phyloP scores from a whole-genome alignment of 1,284 basidiomycete species.

The Macrocystidia cucumis region DNA sequence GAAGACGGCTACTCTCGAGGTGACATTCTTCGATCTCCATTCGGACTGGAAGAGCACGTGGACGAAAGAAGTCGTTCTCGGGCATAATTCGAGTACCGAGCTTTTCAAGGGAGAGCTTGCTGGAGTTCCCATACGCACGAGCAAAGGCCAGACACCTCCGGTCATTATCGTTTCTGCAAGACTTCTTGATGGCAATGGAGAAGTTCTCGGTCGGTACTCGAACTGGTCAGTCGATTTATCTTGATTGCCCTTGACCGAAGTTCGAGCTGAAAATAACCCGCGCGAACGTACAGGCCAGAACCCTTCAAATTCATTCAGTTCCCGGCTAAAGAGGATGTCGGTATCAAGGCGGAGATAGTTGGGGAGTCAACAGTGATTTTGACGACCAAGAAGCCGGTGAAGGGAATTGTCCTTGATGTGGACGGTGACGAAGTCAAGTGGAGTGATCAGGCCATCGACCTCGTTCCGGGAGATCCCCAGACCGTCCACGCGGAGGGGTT shows the following conservation, averaged over 20 bases:
- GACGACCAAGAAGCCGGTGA: slow-evolving; percentile 64
- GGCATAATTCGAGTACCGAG: slow-evolving; percentile 78
- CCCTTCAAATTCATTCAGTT: slow-evolving; percentile 88
- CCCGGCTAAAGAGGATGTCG: slow-evolving; percentile 52
- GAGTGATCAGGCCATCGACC: slow-evolving; percentile 84
- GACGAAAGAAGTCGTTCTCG: slow-evolving; percentile 44
- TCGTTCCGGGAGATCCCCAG: slow-evolving; percentile 79
- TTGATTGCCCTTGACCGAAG: slow-evolving; percentile 2
- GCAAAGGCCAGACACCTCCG: slow-evolving; percentile 55
- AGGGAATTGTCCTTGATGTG: slow-evolving; percentile 77
- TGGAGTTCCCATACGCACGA: slow-evolving; percentile 61
- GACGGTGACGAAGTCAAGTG: slow-evolving; percentile 66
- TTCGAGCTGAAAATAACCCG: slow-evolving; percentile 7
- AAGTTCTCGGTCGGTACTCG: slow-evolving; percentile 68
- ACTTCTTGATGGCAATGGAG: slow-evolving; percentile 47
- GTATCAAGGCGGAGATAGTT: slow-evolving; percentile 46
- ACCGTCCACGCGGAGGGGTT: slow-evolving; percentile 57
- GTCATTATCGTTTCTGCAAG: slow-evolving; percentile 73
- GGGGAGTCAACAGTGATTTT: slow-evolving; percentile 61
- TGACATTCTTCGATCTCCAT: slow-evolving; percentile 64
- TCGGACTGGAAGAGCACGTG: slow-evolving; percentile 51
- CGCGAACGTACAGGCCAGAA: slow-evolving; percentile 56
- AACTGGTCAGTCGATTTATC: slow-evolving; percentile 65
- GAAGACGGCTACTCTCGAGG: slow-evolving; percentile 53
- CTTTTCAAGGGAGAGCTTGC: slow-evolving; percentile 64